phyloP scores from a whole-genome alignment of 2,329 filamentous ascomycete species.

The Pseudogymnoascus sp. region DNA sequence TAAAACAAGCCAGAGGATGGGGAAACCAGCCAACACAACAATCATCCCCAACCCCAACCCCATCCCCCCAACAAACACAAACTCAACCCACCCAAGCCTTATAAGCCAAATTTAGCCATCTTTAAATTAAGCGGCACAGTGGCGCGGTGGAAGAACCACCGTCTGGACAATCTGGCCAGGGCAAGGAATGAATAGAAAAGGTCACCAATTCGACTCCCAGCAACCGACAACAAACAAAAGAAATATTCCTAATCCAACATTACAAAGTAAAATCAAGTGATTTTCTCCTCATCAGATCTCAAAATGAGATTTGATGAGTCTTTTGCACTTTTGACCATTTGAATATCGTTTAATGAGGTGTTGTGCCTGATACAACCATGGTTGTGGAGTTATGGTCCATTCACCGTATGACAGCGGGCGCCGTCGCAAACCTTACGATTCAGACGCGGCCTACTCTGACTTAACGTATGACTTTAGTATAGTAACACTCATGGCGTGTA shows the following conservation, averaged over 20 bases:
- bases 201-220: background rate
- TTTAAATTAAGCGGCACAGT: slow-evolving; percentile 5
- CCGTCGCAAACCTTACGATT: background rate
- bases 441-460: background rate
- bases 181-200: slow-evolving; percentile 4
- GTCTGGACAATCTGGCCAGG: slow-evolving; percentile 6
- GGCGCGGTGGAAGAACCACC: background rate
- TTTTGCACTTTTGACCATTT: background rate
- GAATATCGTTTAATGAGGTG: background rate
- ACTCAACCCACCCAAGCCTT: background rate
- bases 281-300: slow-evolving; percentile 1
- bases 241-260: background rate
- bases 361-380: background rate
- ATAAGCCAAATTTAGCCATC: background rate
- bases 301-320: background rate
- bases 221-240: background rate
- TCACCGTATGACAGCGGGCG: background rate
- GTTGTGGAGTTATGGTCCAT: background rate
- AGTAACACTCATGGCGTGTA: background rate
- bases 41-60: background rate
- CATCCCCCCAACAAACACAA: background rate
- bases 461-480: background rate
- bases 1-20: background rate
- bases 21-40: background rate
- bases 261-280: slow-evolving; percentile 4